Evolutionary conservation across 1,284 basidiomycete genomes (phyloP).

Genomic region (Puccinia horiana): DNA sequence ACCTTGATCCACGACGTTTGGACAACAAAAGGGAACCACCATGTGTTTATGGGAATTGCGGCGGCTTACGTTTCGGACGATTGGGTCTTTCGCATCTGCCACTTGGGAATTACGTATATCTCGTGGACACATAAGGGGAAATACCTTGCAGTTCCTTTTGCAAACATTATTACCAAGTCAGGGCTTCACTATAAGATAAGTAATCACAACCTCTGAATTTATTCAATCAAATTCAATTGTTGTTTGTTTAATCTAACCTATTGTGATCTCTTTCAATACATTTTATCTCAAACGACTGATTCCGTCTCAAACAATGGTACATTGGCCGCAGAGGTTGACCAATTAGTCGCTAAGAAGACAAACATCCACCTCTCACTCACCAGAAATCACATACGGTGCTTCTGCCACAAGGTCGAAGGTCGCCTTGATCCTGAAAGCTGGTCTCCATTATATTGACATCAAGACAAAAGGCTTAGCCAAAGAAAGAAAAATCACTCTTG

Average conservation of each 20-base stretch:
- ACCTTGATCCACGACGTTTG: slow-evolving; percentile 17
- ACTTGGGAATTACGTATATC: slow-evolving; percentile 1
- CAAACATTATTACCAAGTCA: neutral
- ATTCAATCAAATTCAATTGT: neutral
- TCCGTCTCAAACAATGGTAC: neutral
- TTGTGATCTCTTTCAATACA: neutral
- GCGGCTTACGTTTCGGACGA: neutral
- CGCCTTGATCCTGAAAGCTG: neutral
- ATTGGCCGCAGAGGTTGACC: neutral
- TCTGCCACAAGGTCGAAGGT: slow-evolving; percentile 1
- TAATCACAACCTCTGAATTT: neutral
- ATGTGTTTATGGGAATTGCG: neutral
- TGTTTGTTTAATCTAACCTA: neutral
- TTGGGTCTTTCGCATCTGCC: neutral
- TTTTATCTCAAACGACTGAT: neutral
- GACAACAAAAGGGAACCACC: slow-evolving; percentile 21
- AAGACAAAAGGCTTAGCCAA: too few species aligned
- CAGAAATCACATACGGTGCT: neutral
- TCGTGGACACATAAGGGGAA: slow-evolving; percentile 4
- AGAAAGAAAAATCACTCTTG: too few species aligned
- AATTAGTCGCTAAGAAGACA: neutral
- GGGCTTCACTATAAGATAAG: slow-evolving; percentile 17
- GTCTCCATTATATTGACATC: neutral
- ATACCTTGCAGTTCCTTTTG: slow-evolving; percentile 17
- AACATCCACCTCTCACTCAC: neutral